Conservation (phyloP, 1,284 basidiomycete genomes). For the Ganoderma resinaceum region DNA sequence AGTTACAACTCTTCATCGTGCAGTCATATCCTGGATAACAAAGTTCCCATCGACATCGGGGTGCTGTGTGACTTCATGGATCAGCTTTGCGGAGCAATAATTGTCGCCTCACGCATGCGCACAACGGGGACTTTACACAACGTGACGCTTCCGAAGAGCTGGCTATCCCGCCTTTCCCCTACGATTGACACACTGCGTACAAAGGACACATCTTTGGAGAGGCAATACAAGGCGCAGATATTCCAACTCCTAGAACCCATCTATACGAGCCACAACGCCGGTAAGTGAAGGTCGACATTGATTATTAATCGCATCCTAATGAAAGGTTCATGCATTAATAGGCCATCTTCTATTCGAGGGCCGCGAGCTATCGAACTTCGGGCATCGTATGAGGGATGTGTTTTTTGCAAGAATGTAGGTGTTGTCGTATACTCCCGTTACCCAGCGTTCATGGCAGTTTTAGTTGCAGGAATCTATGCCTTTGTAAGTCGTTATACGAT, state of each 20-base stretch:
- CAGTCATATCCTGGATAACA: slow-evolving; percentile 49
- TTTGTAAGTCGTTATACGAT: slow-evolving; percentile 39
- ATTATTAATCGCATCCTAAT: too few species aligned
- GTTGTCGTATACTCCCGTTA: neutral
- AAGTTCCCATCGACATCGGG: slow-evolving; percentile 46
- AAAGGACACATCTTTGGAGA: slow-evolving; percentile 16
- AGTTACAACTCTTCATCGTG: neutral
- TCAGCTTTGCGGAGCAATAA: slow-evolving; percentile 38
- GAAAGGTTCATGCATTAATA: slow-evolving; percentile 18
- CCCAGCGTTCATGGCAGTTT: neutral
- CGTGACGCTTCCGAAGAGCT: slow-evolving; percentile 55
- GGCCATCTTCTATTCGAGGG: slow-evolving; percentile 40
- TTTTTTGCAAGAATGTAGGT: slow-evolving; percentile 52
- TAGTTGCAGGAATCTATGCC: slow-evolving; percentile 47
- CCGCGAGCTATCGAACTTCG: slow-evolving; percentile 29
- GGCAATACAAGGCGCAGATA: slow-evolving; percentile 34
- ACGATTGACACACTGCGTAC: neutral
- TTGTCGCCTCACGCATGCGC: slow-evolving; percentile 42
- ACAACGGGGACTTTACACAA: slow-evolving; percentile 43
- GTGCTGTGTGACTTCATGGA: slow-evolving; percentile 57
- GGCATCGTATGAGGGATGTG: slow-evolving; percentile 37
- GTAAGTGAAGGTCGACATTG: slow-evolving; percentile 23
- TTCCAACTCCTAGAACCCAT: slow-evolving; percentile 42
- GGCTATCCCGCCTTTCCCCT: slow-evolving; percentile 44
- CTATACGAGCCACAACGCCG: slow-evolving; percentile 32